Conservation (phyloP, 208 protist genomes). For the Acanthamoeba triangularis region DNA sequence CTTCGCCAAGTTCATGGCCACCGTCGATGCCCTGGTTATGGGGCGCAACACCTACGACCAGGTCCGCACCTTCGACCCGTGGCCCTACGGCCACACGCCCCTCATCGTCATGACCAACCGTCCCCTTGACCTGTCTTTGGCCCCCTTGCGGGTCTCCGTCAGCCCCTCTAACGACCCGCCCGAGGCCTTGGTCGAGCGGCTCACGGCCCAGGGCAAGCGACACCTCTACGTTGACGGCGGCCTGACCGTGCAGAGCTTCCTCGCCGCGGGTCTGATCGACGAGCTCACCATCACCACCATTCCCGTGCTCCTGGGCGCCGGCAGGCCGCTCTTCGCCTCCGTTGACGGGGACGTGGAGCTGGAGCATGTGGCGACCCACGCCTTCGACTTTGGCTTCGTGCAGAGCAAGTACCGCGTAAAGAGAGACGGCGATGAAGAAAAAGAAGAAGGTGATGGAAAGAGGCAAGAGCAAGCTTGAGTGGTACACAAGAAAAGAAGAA, state of each 20-base stretch:
- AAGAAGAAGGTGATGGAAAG: not conserved
- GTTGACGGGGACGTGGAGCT: not conserved
- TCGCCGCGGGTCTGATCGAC: not conserved
- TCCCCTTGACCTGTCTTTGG: not conserved
- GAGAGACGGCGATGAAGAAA: not conserved
- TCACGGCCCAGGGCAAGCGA: slow-evolving; percentile 4
- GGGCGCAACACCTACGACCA: slow-evolving; percentile 41
- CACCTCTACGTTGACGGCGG: slow-evolving; percentile 54
- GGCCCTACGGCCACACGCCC: slow-evolving; percentile 7
- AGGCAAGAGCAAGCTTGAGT: not conserved
- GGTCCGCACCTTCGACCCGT: slow-evolving; percentile 1
- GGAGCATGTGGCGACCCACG: not conserved
- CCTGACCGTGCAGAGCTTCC: slow-evolving; percentile 21
- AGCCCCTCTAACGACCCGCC: not conserved
- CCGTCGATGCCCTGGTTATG: slow-evolving; percentile 42
- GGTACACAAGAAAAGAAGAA: not conserved
- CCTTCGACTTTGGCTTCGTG: not conserved
- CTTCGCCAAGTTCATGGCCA: slow-evolving; percentile 16
- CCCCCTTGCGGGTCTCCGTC: not conserved
- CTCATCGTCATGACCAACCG: not conserved
- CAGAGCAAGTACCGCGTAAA: not conserved
- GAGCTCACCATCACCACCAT: slow-evolving; percentile 40
- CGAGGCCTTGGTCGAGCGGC: not conserved
- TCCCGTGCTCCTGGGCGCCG: not conserved
- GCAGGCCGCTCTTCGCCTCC: not conserved